A percentile compares a stretch with the other conserved stretches of the same genome.
phyloP scores from a whole-genome alignment of 805 yeast species.

The Yarrowia alimentaria region DNA sequence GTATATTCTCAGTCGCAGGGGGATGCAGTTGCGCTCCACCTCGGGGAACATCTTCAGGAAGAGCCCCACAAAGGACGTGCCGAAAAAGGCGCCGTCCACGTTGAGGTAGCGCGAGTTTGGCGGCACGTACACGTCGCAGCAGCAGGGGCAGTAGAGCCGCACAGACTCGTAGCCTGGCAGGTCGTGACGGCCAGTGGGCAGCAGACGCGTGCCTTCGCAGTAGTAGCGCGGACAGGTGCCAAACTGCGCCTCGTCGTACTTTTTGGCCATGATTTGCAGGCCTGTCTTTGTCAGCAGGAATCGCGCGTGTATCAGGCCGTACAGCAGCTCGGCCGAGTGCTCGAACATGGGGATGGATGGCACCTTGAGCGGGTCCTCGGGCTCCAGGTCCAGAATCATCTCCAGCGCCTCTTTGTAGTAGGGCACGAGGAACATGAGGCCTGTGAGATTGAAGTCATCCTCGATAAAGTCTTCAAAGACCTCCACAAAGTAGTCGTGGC shows the following conservation, averaged over 20 bases:
- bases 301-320: conserved; percentile 92
- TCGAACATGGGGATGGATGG: conserved; percentile 75
- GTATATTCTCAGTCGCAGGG: conserved; percentile 50
- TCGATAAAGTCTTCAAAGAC: conserved; percentile 91
- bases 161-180: conserved; percentile 90
- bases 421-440: conserved; percentile 80
- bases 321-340: conserved; percentile 86
- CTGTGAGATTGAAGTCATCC: conserved; percentile 94
- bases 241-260: conserved; percentile 83
- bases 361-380: conserved; percentile 52
- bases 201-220: conserved; percentile 84
- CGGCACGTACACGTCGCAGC: conserved; percentile 88
- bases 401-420: conserved; percentile 90
- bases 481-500: conserved; percentile 88
- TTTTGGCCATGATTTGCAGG: conserved; percentile 78
- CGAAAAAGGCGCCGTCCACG: conserved; percentile 95
- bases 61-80: conserved; percentile 92
- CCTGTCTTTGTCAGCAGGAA: conserved; percentile 88
- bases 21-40: conserved; percentile 69
- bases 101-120: conserved; percentile 80
- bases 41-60: conserved; percentile 91
- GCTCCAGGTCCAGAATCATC: conserved; percentile 82
- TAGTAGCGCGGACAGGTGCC: conserved; percentile 88
- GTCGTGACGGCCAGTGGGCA: conserved; percentile 91
- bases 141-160: conserved; percentile 88